Evolutionary conservation across 495 filamentous ascomycete genomes (phyloP).

Genomic region (Neurospora sp.): DNA sequence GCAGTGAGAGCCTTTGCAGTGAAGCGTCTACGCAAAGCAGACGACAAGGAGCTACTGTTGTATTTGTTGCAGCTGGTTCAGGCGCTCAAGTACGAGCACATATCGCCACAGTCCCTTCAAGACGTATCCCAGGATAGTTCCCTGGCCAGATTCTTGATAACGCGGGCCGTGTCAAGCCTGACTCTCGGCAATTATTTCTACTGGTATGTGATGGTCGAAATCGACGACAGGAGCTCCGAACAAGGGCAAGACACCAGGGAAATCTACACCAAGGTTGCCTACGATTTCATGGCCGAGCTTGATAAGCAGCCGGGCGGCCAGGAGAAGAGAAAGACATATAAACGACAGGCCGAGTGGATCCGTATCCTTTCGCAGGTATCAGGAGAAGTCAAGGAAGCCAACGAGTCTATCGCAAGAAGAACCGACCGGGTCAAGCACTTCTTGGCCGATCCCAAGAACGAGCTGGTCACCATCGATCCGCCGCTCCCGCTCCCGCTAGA

Average conservation of each 20-base stretch:
- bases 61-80: slow-evolving; percentile 95
- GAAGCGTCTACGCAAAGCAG: slow-evolving; percentile 78
- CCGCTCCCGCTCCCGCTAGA: slow-evolving; percentile 84
- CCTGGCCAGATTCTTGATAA: slow-evolving; percentile 80
- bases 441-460: slow-evolving; percentile 81
- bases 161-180: slow-evolving; percentile 72
- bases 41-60: slow-evolving; percentile 84
- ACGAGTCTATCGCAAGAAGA: slow-evolving; percentile 67
- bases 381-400: slow-evolving; percentile 74
- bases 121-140: slow-evolving; percentile 72
- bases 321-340: slow-evolving; percentile 62
- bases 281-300: slow-evolving; percentile 87
- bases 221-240: slow-evolving; percentile 66
- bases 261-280: slow-evolving; percentile 84
- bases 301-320: slow-evolving; percentile 49
- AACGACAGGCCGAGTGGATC: slow-evolving; percentile 83
- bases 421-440: slow-evolving; percentile 73
- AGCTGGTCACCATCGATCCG: slow-evolving; percentile 70
- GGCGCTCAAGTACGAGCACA: slow-evolving; percentile 89
- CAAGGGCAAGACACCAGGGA: slow-evolving; percentile 62
- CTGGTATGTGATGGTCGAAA: slow-evolving; percentile 97
- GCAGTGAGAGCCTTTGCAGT: slow-evolving; percentile 89
- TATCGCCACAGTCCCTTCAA: slow-evolving; percentile 44
- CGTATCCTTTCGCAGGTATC: slow-evolving; percentile 80
- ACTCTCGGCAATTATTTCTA: slow-evolving; percentile 89